These are phyloP conservation scores for Ophiostoma populinum DNA, from an alignment of 2,329 filamentous ascomycete species.

Conservation along the genomic window DNA sequence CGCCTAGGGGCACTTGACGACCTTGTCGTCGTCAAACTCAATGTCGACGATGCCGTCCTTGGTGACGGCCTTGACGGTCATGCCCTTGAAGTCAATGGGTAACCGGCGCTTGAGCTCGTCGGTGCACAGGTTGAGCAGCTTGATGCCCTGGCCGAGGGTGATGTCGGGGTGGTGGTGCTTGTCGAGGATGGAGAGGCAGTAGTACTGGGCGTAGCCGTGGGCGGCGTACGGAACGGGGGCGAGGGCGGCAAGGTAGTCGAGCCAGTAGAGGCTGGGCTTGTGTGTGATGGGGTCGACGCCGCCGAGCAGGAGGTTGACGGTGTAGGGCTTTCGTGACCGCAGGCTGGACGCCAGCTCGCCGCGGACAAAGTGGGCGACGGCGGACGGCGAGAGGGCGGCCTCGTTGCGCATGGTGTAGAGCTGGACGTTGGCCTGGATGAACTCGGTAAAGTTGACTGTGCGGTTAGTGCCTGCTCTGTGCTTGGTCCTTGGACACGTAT, in stretches of 20 bases:
- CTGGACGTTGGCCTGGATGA: conserved; percentile 95
- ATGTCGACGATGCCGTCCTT: conserved; percentile 82
- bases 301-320: conserved; percentile 87
- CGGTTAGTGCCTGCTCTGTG: too few relatives aligned
- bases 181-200: conserved; percentile 92
- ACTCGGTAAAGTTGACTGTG: conserved; percentile 98
- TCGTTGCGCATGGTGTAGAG: conserved; percentile 98
- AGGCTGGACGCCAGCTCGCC: conserved; percentile 82
- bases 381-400: conserved; percentile 75
- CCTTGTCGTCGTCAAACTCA: conserved; percentile 67
- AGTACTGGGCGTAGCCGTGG: conserved; percentile 98
- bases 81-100: conserved; percentile 97
- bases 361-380: conserved; percentile 83
- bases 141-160: conserved; percentile 70
- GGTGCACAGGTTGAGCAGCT: conserved; percentile 85
- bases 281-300: conserved; percentile 84
- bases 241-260: conserved; percentile 85
- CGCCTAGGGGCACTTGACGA: conserved; percentile 29
- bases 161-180: conserved; percentile 98
- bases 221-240: conserved; percentile 87
- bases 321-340: conserved; percentile 86
- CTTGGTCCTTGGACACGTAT: too few relatives aligned
- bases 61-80: conserved; percentile 84
- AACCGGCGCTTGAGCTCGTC: conserved; percentile 93
- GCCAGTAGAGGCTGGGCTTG: conserved; percentile 88